phyloP scores from a whole-genome alignment of 371 early-diverging fungal genomes.

The Apophysomyces elegans region DNA sequence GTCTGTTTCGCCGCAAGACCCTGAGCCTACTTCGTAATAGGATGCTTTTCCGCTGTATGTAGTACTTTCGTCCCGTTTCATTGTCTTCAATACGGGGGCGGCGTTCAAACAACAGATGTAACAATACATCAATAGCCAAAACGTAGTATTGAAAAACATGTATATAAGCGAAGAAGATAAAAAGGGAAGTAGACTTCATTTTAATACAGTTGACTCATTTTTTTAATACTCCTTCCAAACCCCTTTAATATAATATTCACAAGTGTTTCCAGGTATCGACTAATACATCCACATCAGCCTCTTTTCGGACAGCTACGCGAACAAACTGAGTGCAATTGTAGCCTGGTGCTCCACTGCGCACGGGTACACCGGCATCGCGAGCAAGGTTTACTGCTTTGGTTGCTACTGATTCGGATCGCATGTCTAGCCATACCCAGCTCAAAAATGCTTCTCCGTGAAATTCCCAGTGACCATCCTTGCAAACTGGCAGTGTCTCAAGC shows the following conservation, averaged over 20 bases:
- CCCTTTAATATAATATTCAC: conserved; percentile 25
- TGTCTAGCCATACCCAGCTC: conserved; percentile 88
- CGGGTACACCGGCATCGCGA: conserved; percentile 79
- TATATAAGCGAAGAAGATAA: background rate
- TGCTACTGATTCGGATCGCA: conserved; percentile 56
- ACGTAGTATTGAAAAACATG: background rate
- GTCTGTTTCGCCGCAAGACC: conserved; percentile 43
- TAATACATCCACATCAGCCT: conserved; percentile 63
- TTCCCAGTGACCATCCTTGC: conserved; percentile 55
- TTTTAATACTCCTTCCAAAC: background rate
- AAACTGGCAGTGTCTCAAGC: conserved; percentile 37
- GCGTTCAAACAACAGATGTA: conserved; percentile 6
- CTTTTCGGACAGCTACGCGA: conserved; percentile 79
- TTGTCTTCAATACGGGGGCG: background rate
- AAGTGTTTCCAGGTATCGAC: conserved; percentile 68
- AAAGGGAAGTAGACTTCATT: background rate
- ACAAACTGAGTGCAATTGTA: conserved; percentile 78
- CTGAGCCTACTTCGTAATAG: conserved; percentile 39
- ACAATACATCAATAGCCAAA: conserved; percentile 1
- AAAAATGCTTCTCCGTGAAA: conserved; percentile 76
- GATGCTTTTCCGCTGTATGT: conserved; percentile 34
- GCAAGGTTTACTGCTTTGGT: conserved; percentile 67
- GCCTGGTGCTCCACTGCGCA: conserved; percentile 80
- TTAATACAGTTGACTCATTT: background rate
- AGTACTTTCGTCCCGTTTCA: conserved; percentile 1